These are phyloP conservation scores for Craterostigma plantagineum DNA, from an alignment of 257 asterid genomes.

Conservation along the genomic window DNA sequence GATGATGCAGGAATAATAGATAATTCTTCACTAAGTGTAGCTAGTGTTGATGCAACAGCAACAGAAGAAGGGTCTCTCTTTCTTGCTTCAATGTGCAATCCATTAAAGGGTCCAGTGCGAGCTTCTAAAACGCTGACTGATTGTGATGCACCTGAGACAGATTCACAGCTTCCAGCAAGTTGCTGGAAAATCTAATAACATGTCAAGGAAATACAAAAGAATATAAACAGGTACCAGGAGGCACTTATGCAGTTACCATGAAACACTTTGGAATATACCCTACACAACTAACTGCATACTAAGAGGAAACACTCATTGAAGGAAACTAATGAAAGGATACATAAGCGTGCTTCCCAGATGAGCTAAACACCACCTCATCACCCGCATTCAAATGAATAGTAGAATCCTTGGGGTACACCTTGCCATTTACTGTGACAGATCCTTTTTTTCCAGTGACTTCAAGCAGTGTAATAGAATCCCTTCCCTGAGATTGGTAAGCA, in stretches of 20 bases:
- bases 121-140: slow-evolving; percentile 43
- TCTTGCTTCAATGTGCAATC: slow-evolving; percentile 37
- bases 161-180: slow-evolving; percentile 32
- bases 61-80: slow-evolving; percentile 82
- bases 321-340: slow-evolving; percentile 40
- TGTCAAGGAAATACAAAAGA: slow-evolving; percentile 14
- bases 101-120: slow-evolving; percentile 36
- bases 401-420: slow-evolving; percentile 38
- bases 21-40: slow-evolving; percentile 56
- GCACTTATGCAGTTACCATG: too few relatives aligned
- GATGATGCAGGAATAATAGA: slow-evolving; percentile 36
- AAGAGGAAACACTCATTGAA: slow-evolving; percentile 2
- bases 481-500: slow-evolving; percentile 11
- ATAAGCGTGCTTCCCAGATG: slow-evolving; percentile 56
- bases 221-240: too few relatives aligned
- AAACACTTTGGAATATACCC: neutral
- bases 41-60: slow-evolving; percentile 82
- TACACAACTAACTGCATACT: neutral
- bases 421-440: slow-evolving; percentile 64
- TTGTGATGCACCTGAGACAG: slow-evolving; percentile 52
- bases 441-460: slow-evolving; percentile 70
- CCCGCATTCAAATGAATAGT: slow-evolving; percentile 54
- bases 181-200: slow-evolving; percentile 72
- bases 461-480: slow-evolving; percentile 48
- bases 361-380: slow-evolving; percentile 69